Base-by-base conservation (phyloP, 305 asterid genomes). In the Plantago coronopus region DNA sequence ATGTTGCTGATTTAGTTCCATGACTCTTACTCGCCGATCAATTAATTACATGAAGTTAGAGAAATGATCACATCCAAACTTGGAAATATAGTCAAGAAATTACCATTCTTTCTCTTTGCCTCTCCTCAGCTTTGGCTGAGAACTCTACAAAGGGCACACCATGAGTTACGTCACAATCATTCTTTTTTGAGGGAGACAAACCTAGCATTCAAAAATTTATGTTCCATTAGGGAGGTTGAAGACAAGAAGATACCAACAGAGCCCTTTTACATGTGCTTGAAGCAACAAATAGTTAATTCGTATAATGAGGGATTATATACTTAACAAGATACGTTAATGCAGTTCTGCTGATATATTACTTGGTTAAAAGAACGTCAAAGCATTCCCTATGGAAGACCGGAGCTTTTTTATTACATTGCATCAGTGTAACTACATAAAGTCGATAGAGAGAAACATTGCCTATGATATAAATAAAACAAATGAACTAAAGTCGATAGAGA, bases 111-210 rank as follows among this genome's bases (percentile, higher is more conserved):
- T 86, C 97, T 71, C 74, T 79, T 62, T 86, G 94, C 76, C 85
- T 74, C 75, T 70, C 87, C 80, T 89, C 95, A 5, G 97, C 84
- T 73, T 83, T 87, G 44, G 84, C 31, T 49, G 97, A 86, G 69
- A 82, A 89, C 29, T 71, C 81, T 0, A 84, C 95, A 69, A 86
- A 82, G 17, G 97, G 75, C 58, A 78, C 81, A 5, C 97, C 95
- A 73, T 84, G 89, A 22, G 84, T 2, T 22, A 89, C 69, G 42
- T 89, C 97, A 2, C 77, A 82, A 67, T 89, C 97, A 48, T 86
- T 89, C 74, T n/a, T 89, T 86, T 82, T 89, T 89, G 40, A 89
- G 72, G 95, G 95, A 87, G 46, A 89, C 95, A 61, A 89, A 88
- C 64, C 93, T 88, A 72, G 29, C 25, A 71, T 60, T 45, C 48